Conservation (phyloP, 805 yeast genomes). For the Candida sakaeoensis region DNA sequence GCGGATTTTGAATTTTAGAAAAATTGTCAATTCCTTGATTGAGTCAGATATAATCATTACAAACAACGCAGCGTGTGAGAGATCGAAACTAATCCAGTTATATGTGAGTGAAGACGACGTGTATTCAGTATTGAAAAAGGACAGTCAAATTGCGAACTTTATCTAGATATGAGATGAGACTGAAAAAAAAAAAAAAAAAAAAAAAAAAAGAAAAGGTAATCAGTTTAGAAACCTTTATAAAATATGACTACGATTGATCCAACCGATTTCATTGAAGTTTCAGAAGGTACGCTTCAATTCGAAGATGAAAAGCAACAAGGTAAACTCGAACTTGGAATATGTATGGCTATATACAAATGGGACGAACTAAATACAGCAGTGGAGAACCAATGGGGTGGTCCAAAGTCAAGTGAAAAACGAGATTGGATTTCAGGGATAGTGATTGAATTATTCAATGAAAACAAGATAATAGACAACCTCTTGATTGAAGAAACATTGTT, state of each 20-base stretch:
- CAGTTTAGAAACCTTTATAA: too few relatives aligned
- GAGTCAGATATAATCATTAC: constrained; percentile 76
- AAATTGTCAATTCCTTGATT: constrained; percentile 61
- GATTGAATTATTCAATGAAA: constrained; percentile 67
- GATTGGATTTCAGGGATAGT: constrained; percentile 90
- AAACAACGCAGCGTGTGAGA: constrained; percentile 65
- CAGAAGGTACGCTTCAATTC: constrained; percentile 43
- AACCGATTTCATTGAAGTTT: constrained; percentile 54
- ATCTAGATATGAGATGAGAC: constrained; percentile 2
- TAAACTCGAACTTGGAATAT: constrained; percentile 86
- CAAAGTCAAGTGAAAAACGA: constrained; percentile 83
- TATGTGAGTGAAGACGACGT: constrained; percentile 72
- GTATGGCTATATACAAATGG: constrained; percentile 90
- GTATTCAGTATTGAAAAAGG: constrained; percentile 54
- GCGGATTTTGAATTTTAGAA: constrained; percentile 57
- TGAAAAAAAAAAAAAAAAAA: constrained; percentile 7
- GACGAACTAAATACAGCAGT: constrained; percentile 86
- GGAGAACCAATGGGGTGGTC: constrained; percentile 93
- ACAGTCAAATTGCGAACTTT: constrained; percentile 23
- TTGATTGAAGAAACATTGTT: constrained; percentile 80
- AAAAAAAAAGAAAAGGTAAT: background rate
- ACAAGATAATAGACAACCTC: constrained; percentile 65
- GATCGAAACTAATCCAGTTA: constrained; percentile 60
- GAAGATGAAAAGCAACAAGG: constrained; percentile 68
- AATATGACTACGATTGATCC: constrained; percentile 35